phyloP scores from a whole-genome alignment of 768 basidiomycete species.

The Lactarius hengduanensis region DNA sequence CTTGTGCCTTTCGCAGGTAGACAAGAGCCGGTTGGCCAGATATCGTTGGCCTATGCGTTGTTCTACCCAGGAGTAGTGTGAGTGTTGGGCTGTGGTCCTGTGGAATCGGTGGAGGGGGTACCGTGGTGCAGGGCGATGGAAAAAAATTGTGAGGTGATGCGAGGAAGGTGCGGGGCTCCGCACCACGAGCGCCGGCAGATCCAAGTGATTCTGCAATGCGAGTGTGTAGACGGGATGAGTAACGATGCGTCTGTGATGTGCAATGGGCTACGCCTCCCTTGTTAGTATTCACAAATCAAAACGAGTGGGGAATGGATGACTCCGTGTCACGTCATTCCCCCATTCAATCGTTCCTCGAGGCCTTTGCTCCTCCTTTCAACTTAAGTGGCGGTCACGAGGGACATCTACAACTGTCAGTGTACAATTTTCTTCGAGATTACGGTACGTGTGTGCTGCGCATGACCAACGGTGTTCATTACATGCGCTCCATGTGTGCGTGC shows the following conservation, averaged over 20 bases:
- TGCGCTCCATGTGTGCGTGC: background rate
- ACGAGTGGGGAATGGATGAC: background rate
- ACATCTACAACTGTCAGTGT: background rate
- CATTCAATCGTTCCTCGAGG: background rate
- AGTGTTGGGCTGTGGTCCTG: background rate
- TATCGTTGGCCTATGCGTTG: background rate
- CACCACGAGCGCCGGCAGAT: background rate
- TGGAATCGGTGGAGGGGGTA: background rate
- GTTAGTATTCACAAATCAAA: background rate
- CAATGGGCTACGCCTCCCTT: background rate
- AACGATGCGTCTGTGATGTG: background rate
- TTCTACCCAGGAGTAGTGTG: background rate
- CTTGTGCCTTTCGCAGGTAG: background rate
- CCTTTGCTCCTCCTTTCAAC: background rate
- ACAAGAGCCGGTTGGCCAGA: background rate
- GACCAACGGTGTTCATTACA: conserved; percentile 1
- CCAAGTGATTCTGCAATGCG: background rate
- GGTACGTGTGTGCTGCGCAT: conserved; percentile 1
- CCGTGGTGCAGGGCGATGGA: background rate
- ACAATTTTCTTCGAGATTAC: background rate
- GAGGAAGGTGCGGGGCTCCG: background rate
- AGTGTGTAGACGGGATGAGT: background rate
- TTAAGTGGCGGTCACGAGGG: conserved; percentile 2
- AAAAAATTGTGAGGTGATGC: background rate
- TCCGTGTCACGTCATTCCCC: background rate